A percentile compares a stretch with the other conserved stretches of the same genome.
These are phyloP conservation scores for Agaricus subrufescens DNA, from an alignment of 768 basidiomycete species.

Conservation along the genomic window DNA sequence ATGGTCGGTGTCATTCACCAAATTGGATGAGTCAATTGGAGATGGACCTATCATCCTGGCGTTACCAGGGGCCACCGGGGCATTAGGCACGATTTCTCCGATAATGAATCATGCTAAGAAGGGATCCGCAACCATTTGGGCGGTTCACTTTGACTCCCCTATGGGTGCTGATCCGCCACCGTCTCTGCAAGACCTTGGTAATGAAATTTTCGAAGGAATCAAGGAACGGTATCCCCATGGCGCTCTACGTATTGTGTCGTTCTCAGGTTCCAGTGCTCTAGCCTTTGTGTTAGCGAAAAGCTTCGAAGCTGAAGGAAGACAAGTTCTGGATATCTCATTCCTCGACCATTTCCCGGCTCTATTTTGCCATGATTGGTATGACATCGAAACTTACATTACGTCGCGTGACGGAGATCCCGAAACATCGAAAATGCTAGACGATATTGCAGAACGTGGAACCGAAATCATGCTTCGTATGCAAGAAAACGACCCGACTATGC, in stretches of 20 bases:
- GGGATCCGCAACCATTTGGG: neutral
- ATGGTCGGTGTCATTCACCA: neutral
- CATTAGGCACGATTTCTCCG: neutral
- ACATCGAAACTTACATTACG: neutral
- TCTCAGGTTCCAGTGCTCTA: slow-evolving; percentile 2
- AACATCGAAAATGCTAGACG: neutral
- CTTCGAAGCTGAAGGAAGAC: neutral
- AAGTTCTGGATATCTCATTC: neutral
- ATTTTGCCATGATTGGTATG: slow-evolving; percentile 1
- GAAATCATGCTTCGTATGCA: slow-evolving; percentile 1
- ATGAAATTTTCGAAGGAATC: neutral
- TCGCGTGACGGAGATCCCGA: neutral
- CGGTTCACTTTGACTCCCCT: neutral
- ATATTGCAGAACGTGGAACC: neutral
- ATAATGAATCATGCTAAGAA: neutral
- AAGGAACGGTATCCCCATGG: neutral
- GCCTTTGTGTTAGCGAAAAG: neutral
- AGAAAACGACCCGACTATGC: neutral
- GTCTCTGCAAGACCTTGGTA: neutral
- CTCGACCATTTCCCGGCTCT: slow-evolving; percentile 5
- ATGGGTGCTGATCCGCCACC: neutral
- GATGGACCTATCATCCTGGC: neutral
- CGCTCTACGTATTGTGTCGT: neutral
- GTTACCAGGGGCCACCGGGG: neutral
- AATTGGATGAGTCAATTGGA: neutral